Base-by-base conservation (phyloP, 345 rosid species). In the Balakata baccata region DNA sequence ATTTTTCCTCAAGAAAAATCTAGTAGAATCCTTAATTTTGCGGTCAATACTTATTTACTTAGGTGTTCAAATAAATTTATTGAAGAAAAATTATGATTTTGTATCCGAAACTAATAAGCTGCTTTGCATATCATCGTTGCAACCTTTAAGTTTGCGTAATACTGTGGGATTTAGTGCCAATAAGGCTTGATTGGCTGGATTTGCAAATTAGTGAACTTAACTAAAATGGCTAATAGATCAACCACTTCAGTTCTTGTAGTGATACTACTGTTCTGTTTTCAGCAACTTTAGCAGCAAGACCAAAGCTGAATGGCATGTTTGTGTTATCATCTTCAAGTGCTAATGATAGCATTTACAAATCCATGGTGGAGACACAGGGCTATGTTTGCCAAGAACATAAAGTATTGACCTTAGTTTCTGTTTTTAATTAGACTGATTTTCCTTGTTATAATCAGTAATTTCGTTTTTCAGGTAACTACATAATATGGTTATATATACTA, bases 401-500 rank as follows among this genome's bases (percentile, higher is more conserved):
- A 13, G 80, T 80, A 73, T 43, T 61, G 2, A 13, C n/a, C 59
- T 54, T 5, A 7, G 4, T 20, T 12, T 47, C 10, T 49, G 3
- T 45, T 18, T 49, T 16, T n/a, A 63, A 12, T 8, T 29, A 29
- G 51, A 14, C 49, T 7, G 53, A 20, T 47, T 41, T 12, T 72
- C 20, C 9, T 0, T 10, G 10, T 49, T 29, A 16, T 13, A 1
- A 41, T 64, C 13, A 64, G 8, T 16, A 39, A 18, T 64, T 16
- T 34, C 3, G 39, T 64, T 56, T 79, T 71, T 76, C 82, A 85
- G 84, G 90, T 85, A 43, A 80, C 84, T 16, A 85, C 90, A 10
- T 11, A 85, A 67, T 85, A 87, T 72, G 90, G 90, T 37, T 87
- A 81, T 67, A 81, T 67, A 83, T 85, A 46, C 85, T 84, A 14